These are phyloP conservation scores for Peniophora sp. DNA, from an alignment of 1,284 basidiomycete species.

Conservation along the genomic window DNA sequence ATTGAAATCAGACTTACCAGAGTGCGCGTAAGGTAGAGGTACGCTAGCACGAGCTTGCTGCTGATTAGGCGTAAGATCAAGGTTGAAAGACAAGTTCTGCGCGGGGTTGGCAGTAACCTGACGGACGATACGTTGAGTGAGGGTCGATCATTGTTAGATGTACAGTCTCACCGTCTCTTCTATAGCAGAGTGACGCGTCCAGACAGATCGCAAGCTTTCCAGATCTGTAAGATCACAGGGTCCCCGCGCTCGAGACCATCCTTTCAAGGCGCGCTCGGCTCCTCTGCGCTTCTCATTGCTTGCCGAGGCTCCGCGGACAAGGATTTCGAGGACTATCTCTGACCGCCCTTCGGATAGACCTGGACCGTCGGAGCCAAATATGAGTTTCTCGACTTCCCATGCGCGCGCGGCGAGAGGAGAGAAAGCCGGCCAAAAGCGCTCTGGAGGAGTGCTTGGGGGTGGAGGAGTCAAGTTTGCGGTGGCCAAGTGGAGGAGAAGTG, in stretches of 20 bases:
- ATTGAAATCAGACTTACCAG: slow-evolving; percentile 38
- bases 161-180: slow-evolving; percentile 40
- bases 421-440: slow-evolving; percentile 73
- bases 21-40: slow-evolving; percentile 80
- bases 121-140: too few relatives aligned
- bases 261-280: slow-evolving; percentile 57
- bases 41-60: slow-evolving; percentile 72
- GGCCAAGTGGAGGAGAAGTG: slow-evolving; percentile 55
- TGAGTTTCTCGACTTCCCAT: slow-evolving; percentile 50
- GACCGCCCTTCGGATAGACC: slow-evolving; percentile 32
- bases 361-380: slow-evolving; percentile 47
- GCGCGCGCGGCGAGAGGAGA: slow-evolving; percentile 54
- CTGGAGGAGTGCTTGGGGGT: slow-evolving; percentile 49
- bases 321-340: slow-evolving; percentile 58
- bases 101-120: slow-evolving; percentile 46
- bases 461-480: slow-evolving; percentile 61
- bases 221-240: slow-evolving; percentile 42
- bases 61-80: slow-evolving; percentile 80
- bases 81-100: slow-evolving; percentile 75
- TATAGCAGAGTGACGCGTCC: slow-evolving; percentile 24
- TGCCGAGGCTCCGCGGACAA: slow-evolving; percentile 32
- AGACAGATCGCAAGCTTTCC: slow-evolving; percentile 39
- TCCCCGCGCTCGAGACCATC: slow-evolving; percentile 36
- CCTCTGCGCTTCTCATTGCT: slow-evolving; percentile 34
- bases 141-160: too few relatives aligned